A percentile compares a stretch with the other conserved stretches of the same genome.
Conservation (phyloP, 805 yeast species). For the Yarrowia keelungensis region DNA sequence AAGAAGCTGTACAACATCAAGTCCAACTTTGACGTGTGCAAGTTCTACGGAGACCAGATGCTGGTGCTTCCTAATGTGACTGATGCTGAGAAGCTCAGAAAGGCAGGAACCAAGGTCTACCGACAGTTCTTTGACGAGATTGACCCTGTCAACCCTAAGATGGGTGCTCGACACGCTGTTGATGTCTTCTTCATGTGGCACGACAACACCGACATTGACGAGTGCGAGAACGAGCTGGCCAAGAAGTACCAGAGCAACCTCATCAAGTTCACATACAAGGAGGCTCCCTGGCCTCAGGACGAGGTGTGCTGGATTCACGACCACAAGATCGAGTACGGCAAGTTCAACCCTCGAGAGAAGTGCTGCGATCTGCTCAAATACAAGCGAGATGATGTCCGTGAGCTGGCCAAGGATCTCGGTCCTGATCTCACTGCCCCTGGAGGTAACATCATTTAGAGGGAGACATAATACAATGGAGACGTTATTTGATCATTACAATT, state of each 20-base stretch:
- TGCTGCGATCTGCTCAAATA: not conserved
- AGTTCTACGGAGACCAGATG: constrained; percentile 32
- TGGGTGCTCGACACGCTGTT: constrained; percentile 50
- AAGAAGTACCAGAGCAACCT: constrained; percentile 45
- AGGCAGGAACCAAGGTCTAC: constrained; percentile 42
- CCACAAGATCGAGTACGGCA: constrained; percentile 21
- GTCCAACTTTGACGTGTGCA: constrained; percentile 10
- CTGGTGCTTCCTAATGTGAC: constrained; percentile 10
- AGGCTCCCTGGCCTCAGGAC: constrained; percentile 46
- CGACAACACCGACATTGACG: constrained; percentile 44
- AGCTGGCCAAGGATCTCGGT: constrained; percentile 29
- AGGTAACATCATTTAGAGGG: not conserved
- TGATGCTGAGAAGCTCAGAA: not conserved
- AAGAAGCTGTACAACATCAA: constrained; percentile 23
- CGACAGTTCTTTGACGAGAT: constrained; percentile 48
- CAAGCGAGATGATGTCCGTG: not conserved
- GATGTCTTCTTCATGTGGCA: constrained; percentile 48
- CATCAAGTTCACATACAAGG: constrained; percentile 45
- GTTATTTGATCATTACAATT: not conserved
- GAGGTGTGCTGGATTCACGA: constrained; percentile 35
- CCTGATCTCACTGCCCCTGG: constrained; percentile 33
- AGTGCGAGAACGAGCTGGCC: constrained; percentile 41
- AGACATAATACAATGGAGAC: too few relatives aligned
- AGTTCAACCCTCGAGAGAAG: constrained; percentile 25
- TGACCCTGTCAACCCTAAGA: constrained; percentile 46